Percentiles rank a stretch among this genome's conserved stretches.
Evolutionary conservation across 2,329 filamentous ascomycete species (phyloP).

Genomic region (Colletotrichum sp.): DNA sequence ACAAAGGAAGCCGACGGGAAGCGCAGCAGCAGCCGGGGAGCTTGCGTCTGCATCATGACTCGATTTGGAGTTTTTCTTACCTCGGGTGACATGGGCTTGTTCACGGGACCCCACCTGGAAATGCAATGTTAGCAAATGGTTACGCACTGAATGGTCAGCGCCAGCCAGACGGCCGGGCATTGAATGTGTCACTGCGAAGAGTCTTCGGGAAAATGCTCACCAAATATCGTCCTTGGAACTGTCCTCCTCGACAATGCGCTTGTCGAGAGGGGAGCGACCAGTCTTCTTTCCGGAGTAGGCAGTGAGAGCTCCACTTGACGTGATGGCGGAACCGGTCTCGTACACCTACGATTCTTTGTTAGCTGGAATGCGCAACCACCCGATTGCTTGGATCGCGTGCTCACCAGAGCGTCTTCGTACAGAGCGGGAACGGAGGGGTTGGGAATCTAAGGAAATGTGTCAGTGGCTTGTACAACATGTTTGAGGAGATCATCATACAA

Average conservation of each 20-base stretch:
- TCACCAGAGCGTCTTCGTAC: conserved; percentile 96
- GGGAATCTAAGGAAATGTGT: conserved; percentile 60
- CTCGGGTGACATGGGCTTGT: conserved; percentile 97
- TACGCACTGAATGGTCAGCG: background rate
- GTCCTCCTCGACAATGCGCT: conserved; percentile 93
- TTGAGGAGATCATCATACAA: conserved; percentile 59
- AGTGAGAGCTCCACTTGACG: conserved; percentile 90
- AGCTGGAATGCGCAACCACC: background rate
- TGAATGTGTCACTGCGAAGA: background rate
- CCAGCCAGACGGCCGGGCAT: background rate
- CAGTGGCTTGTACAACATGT: conserved; percentile 10
- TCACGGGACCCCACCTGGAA: conserved; percentile 88
- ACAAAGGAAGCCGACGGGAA: conserved; percentile 10
- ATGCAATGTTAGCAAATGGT: conserved; percentile 16
- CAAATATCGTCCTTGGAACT: conserved; percentile 91
- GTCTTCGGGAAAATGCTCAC: conserved; percentile 45
- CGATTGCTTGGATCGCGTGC: background rate
- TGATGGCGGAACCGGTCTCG: conserved; percentile 97
- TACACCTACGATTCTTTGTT: conserved; percentile 55
- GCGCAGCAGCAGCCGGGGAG: background rate
- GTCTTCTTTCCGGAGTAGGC: conserved; percentile 99
- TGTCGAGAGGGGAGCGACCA: conserved; percentile 93
- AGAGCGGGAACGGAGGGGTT: conserved; percentile 95
- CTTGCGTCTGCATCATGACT: conserved; percentile 12
- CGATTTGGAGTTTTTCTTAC: conserved; percentile 61